Conservation (phyloP, 2,329 filamentous ascomycete genomes). For the Podosphaera xanthii region DNA sequence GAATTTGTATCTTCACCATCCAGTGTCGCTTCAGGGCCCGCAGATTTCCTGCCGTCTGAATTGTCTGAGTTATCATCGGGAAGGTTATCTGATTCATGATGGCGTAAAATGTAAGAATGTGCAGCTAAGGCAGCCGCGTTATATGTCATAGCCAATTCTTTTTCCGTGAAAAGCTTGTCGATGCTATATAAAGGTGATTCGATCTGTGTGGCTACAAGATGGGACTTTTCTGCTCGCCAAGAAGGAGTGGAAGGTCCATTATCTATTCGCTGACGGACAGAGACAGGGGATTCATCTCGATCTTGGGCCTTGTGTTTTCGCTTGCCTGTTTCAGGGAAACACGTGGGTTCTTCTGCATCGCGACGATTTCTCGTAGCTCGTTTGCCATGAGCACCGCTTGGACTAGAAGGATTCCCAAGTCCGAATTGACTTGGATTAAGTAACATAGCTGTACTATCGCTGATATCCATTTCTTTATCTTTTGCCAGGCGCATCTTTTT, state of each 20-base stretch:
- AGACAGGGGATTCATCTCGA: constrained; percentile 39
- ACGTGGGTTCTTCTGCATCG: constrained; percentile 31
- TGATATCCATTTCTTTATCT: constrained; percentile 47
- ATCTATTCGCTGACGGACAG: constrained; percentile 30
- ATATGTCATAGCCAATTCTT: constrained; percentile 42
- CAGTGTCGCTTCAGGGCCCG: constrained; percentile 27
- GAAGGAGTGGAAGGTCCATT: constrained; percentile 28
- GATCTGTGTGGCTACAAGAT: constrained; percentile 26
- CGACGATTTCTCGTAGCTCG: constrained; percentile 37
- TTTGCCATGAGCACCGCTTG: constrained; percentile 38
- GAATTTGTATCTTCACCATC: constrained; percentile 27
- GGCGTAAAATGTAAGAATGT: constrained; percentile 36
- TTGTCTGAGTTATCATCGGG: constrained; percentile 22
- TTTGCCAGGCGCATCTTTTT: constrained; percentile 41
- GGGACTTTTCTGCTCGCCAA: constrained; percentile 36
- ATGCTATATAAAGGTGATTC: constrained; percentile 37
- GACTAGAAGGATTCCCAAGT: constrained; percentile 39
- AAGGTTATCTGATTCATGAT: constrained; percentile 16
- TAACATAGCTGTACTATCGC: constrained; percentile 39
- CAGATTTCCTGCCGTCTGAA: constrained; percentile 22
- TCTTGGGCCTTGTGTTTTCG: constrained; percentile 36
- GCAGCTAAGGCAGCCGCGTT: constrained; percentile 38
- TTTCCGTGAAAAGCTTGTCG: constrained; percentile 48
- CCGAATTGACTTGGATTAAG: constrained; percentile 47
- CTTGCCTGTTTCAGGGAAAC: constrained; percentile 34